Evolutionary conservation across 345 rosid species (phyloP).

Genomic region (Euclidium syriacum): DNA sequence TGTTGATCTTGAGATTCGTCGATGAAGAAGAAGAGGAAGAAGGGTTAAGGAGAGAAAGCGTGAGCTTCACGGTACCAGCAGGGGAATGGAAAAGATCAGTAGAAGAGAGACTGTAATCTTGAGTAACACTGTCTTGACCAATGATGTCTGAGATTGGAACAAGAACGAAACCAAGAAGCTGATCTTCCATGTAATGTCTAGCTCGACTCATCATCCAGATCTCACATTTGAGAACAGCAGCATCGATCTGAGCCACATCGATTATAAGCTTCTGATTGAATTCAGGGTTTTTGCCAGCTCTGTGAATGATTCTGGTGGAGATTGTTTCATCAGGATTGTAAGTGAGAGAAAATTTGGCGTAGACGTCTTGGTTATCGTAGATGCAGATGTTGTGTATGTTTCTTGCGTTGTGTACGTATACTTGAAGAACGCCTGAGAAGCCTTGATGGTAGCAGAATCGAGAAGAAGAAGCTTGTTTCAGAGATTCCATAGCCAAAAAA

Average conservation of each 20-base stretch:
- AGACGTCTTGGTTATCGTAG: constrained; percentile 93
- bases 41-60: constrained; percentile 51
- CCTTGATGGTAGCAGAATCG: constrained; percentile 40
- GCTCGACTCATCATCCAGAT: constrained; percentile 94
- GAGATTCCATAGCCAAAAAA: constrained; percentile 44
- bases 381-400: constrained; percentile 97
- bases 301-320: constrained; percentile 67
- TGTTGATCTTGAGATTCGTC: constrained; percentile 20
- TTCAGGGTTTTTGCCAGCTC: constrained; percentile 90
- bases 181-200: constrained; percentile 86
- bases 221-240: constrained; percentile 84
- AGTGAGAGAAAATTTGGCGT: constrained; percentile 91
- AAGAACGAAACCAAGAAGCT: constrained; percentile 80
- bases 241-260: constrained; percentile 53
- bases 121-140: constrained; percentile 68
- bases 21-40: constrained; percentile 28
- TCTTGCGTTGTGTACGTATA: constrained; percentile 82
- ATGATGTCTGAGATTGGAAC: constrained; percentile 63
- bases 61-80: constrained; percentile 72
- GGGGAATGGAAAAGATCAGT: constrained; percentile 96
- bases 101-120: constrained; percentile 73
- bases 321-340: constrained; percentile 77
- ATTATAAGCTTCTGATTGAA: constrained; percentile 64
- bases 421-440: constrained; percentile 60
- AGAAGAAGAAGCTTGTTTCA: constrained; percentile 40